These are phyloP conservation scores for Penicillium paxilli DNA, from an alignment of 495 filamentous ascomycete genomes.

Conservation along the genomic window DNA sequence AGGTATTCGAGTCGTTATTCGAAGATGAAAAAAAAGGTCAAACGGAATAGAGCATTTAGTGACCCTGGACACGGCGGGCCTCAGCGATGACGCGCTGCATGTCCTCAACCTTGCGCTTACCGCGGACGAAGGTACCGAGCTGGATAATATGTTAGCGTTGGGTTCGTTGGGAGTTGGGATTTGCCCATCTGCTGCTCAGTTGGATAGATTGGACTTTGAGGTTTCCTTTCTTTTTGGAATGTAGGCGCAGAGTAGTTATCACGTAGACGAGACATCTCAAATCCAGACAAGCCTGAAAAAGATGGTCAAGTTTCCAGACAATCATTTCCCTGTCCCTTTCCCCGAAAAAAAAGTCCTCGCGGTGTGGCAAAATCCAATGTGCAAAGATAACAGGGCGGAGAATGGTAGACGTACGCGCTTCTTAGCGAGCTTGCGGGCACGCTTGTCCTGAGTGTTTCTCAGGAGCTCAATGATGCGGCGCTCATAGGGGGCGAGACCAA, in stretches of 20 bases:
- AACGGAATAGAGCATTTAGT: constrained; percentile 59
- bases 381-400: background rate
- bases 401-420: constrained; percentile 70
- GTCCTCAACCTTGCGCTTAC: constrained; percentile 99
- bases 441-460: constrained; percentile 99
- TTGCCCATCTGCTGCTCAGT: background rate
- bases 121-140: constrained; percentile 96
- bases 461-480: constrained; percentile 97
- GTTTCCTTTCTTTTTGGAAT: background rate
- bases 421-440: constrained; percentile 98
- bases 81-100: constrained; percentile 96
- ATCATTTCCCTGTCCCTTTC: background rate
- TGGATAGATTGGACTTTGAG: background rate
- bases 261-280: background rate
- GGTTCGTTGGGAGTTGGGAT: background rate
- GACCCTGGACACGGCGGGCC: constrained; percentile 73
- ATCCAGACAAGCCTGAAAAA: background rate
- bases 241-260: background rate
- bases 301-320: background rate
- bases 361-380: background rate
- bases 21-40: constrained; percentile 31
- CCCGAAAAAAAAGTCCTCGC: background rate
- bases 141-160: constrained; percentile 33
- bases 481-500: constrained; percentile 92
- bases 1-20: constrained; percentile 33